Conservation (phyloP, 345 rosid species). For the Euclidium syriacum region DNA sequence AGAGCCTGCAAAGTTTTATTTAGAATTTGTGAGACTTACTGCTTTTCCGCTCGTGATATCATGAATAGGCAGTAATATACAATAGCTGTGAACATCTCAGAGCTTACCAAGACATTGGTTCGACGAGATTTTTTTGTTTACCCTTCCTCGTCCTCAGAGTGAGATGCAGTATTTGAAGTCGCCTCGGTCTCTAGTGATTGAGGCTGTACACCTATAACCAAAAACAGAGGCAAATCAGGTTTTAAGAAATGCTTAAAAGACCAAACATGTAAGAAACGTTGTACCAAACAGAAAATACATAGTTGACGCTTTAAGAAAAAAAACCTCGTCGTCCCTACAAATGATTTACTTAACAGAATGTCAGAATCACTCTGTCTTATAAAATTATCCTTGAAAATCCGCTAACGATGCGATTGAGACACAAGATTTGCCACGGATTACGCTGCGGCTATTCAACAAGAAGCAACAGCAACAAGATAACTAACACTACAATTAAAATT, state of each 20-base stretch:
- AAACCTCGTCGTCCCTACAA: not conserved
- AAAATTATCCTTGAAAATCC: too few species aligned
- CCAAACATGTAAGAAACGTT: not conserved
- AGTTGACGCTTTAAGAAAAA: not conserved
- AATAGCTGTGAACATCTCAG: not conserved
- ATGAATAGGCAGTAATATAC: not conserved
- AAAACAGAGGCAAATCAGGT: not conserved
- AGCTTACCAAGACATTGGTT: conserved; percentile 22
- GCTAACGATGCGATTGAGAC: not conserved
- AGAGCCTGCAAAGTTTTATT: conserved; percentile 12
- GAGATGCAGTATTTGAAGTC: conserved; percentile 25
- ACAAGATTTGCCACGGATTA: not conserved
- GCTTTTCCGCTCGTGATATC: not conserved
- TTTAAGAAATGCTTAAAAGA: not conserved
- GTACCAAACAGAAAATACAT: not conserved
- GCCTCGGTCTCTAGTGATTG: conserved; percentile 32
- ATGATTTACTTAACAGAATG: not conserved
- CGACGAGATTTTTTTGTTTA: conserved; percentile 8
- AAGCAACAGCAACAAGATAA: not conserved
- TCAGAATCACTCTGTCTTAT: not conserved
- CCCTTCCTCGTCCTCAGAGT: conserved; percentile 60
- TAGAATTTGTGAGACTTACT: too few species aligned
- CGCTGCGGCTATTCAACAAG: not conserved
- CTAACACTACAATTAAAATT: not conserved
- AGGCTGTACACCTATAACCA: conserved; percentile 39